Base-by-base conservation (phyloP, 2,329 filamentous ascomycete species). In the Fusarium pilosicola region DNA sequence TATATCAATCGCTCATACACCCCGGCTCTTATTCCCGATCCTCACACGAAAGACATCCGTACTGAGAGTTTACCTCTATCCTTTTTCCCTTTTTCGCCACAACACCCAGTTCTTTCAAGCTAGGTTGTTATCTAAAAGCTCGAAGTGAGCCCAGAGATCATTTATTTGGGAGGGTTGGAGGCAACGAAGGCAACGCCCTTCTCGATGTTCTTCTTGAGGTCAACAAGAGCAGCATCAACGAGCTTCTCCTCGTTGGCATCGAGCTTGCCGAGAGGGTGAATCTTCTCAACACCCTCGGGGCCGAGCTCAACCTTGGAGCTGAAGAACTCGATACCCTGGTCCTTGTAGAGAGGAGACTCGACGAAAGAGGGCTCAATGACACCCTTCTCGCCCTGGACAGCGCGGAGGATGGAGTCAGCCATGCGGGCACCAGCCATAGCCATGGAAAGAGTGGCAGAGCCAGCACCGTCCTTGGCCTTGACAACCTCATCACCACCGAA, bases 401-500 rank as follows among this genome's bases (percentile, higher is more conserved):
- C 96, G 86, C 94, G 95, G 86, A 99, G 93, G 80, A 99, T 88
- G 78, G 93, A 94, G 88, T 98, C 95, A 79, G 96, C 94, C 85
- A 92, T 88, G 85, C 90, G 89, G 82, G 90, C 89, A 84, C 96
- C 96, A 77, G 96, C 96, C 91, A 97, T 96, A 81, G 96, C 96
- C 96, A 99, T 99, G 88, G 95, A 98, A 79, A 98, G 93, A 75
- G 96, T 98, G 83, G 96, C 96, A 78, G 95, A 98, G 80, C 96
- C 96, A 81, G 95, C 95, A 85, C 96, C 96, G 83, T 96, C 95
- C 93, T 98, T 98, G 86, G 96, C 96, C 91, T 98, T 91, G 87
- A 98, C 96, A 78, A 98, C 96, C 92, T 98, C 96, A 84, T 98
- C 96, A 89, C 96, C 96, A 85, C 96, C 96, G 84, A 98, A 98